Conservation (phyloP, 1,139 yeast genomes). For the Diutina rugosa region DNA sequence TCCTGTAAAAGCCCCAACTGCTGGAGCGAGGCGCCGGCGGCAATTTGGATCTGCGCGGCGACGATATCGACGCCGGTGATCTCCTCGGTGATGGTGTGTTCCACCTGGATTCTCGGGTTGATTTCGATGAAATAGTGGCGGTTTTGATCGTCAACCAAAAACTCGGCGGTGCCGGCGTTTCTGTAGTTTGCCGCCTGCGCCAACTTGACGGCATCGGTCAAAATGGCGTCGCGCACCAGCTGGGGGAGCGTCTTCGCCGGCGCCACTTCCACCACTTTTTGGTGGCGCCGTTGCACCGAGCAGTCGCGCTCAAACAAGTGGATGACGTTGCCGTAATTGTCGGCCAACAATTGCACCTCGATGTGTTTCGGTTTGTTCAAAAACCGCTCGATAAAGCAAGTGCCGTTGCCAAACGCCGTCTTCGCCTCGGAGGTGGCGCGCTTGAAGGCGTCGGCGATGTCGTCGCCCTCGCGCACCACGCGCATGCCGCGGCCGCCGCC, state of each 20-base stretch:
- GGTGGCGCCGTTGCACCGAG: slow-evolving; percentile 98
- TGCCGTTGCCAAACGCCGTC: slow-evolving; percentile 94
- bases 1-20: slow-evolving; percentile 91
- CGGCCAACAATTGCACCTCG: slow-evolving; percentile 94
- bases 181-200: slow-evolving; percentile 83
- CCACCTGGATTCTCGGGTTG: slow-evolving; percentile 97
- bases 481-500: slow-evolving; percentile 99
- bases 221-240: slow-evolving; percentile 76
- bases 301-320: slow-evolving; percentile 97
- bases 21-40: slow-evolving; percentile 92
- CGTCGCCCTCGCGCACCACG: slow-evolving; percentile 95
- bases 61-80: slow-evolving; percentile 97
- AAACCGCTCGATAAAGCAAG: slow-evolving; percentile 94
- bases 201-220: slow-evolving; percentile 86
- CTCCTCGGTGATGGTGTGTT: slow-evolving; percentile 97
- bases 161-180: slow-evolving; percentile 99
- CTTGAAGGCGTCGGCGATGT: slow-evolving; percentile 78
- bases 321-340: slow-evolving; percentile 85
- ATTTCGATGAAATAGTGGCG: slow-evolving; percentile 97
- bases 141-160: slow-evolving; percentile 84
- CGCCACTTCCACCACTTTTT: slow-evolving; percentile 97
- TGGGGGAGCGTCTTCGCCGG: slow-evolving; percentile 91
- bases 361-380: slow-evolving; percentile 94
- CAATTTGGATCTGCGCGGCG: slow-evolving; percentile 97
- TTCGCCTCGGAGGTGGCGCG: slow-evolving; percentile 94